Conservation (phyloP, 163 green algal genomes). For the Scenedesmus sp. region DNA sequence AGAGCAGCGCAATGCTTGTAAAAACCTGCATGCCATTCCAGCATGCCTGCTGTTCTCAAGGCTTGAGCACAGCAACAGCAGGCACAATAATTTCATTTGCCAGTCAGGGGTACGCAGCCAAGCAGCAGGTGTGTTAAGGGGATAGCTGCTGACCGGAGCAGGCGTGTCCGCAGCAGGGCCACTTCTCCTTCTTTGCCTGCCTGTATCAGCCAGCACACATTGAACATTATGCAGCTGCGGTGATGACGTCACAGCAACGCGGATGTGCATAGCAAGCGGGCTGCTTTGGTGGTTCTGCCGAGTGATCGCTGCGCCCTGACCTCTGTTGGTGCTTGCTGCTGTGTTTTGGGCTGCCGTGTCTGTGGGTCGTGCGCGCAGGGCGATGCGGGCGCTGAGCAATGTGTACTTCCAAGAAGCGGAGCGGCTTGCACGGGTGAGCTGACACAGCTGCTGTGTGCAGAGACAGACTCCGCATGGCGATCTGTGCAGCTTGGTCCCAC, state of each 20-base stretch:
- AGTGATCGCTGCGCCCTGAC: background rate
- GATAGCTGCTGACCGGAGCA: too few relatives aligned
- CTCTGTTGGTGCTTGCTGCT: background rate
- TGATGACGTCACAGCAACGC: background rate
- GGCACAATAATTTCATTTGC: too few relatives aligned
- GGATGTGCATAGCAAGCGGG: too few relatives aligned
- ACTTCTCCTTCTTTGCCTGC: too few relatives aligned
- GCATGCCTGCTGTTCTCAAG: too few relatives aligned
- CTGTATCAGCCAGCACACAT: background rate
- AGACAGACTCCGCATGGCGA: too few relatives aligned
- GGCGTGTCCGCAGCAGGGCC: background rate
- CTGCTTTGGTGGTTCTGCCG: background rate
- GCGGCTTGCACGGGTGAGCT: slow-evolving; percentile 59
- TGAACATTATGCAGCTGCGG: background rate
- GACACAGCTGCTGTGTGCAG: background rate
- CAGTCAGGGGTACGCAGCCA: too few relatives aligned
- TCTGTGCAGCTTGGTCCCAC: too few relatives aligned
- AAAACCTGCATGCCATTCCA: too few relatives aligned
- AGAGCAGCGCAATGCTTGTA: too few relatives aligned
- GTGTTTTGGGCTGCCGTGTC: background rate
- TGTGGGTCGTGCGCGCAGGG: slow-evolving; percentile 18
- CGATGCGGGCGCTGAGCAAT: slow-evolving; percentile 68
- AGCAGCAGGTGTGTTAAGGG: too few relatives aligned
- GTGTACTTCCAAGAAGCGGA: slow-evolving; percentile 71
- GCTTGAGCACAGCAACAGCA: too few relatives aligned